phyloP scores from a whole-genome alignment of 2,329 filamentous ascomycete species.

The Fusarium bactridioides region DNA sequence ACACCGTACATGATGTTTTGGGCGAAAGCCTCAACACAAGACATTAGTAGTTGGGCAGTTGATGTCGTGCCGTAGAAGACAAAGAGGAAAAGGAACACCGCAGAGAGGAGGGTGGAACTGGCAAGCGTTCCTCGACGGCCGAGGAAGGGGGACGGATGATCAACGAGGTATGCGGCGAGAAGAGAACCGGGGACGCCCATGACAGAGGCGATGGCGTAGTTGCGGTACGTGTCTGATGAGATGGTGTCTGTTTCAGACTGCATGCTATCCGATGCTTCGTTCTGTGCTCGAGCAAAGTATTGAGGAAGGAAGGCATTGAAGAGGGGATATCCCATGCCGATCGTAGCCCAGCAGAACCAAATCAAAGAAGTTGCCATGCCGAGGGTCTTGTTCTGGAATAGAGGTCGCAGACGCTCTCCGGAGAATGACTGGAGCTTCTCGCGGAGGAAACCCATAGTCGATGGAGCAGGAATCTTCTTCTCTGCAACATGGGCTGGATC shows the following conservation, averaged over 20 bases:
- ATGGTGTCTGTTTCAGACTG: conserved; percentile 48
- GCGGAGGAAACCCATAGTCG: conserved; percentile 56
- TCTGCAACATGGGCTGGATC: conserved; percentile 24
- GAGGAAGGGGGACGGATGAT: conserved; percentile 66
- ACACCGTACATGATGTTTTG: conserved; percentile 83
- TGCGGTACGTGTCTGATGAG: conserved; percentile 70
- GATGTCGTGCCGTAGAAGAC: conserved; percentile 66
- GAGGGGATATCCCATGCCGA: conserved; percentile 86
- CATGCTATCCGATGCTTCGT: conserved; percentile 41
- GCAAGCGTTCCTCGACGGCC: conserved; percentile 79
- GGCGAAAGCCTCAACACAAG: conserved; percentile 73
- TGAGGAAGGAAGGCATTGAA: conserved; percentile 93
- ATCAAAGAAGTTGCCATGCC: conserved; percentile 63
- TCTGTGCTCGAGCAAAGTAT: conserved; percentile 71
- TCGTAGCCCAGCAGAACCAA: conserved; percentile 83
- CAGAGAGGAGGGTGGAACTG: conserved; percentile 70
- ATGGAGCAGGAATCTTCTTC: conserved; percentile 8
- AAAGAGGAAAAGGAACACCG: conserved; percentile 74
- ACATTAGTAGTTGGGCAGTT: conserved; percentile 68
- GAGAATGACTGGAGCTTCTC: conserved; percentile 73
- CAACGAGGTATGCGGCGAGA: conserved; percentile 76
- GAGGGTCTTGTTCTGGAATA: conserved; percentile 65
- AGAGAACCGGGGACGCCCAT: conserved; percentile 80
- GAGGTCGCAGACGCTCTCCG: conserved; percentile 68
- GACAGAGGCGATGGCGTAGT: conserved; percentile 82